Percentiles rank a stretch among this genome's conserved stretches.
phyloP scores from a whole-genome alignment of 2,329 filamentous ascomycete species.

The Sporothrix euskadiensis region DNA sequence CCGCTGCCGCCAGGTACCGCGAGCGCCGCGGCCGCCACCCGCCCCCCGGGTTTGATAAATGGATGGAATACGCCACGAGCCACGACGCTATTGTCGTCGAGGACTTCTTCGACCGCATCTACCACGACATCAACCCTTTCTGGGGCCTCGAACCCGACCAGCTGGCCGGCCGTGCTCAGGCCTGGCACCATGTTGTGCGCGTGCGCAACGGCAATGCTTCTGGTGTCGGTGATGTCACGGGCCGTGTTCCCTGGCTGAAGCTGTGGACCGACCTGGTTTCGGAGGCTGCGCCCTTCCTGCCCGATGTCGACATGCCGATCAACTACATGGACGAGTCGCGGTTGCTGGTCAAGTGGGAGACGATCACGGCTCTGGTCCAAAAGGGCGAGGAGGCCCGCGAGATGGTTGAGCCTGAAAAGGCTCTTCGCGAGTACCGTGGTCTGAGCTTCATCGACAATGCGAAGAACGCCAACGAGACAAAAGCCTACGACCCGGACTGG shows the following conservation, averaged over 20 bases:
- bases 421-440: constrained; percentile 48
- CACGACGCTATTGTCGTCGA: constrained; percentile 49
- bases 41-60: constrained; percentile 51
- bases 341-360: constrained; percentile 60
- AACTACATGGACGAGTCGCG: constrained; percentile 65
- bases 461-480: constrained; percentile 29
- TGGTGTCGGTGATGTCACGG: constrained; percentile 44
- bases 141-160: constrained; percentile 52
- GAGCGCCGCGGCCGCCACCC: constrained; percentile 51
- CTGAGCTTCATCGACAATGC: constrained; percentile 42
- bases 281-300: constrained; percentile 55
- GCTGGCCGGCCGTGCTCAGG: constrained; percentile 41
- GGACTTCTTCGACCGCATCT: constrained; percentile 55
- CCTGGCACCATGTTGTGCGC: constrained; percentile 50
- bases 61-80: constrained; percentile 49
- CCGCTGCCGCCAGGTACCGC: constrained; percentile 50
- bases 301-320: constrained; percentile 67
- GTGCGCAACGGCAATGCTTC: constrained; percentile 50
- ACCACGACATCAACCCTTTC: constrained; percentile 55
- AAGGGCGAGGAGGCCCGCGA: constrained; percentile 49
- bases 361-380: constrained; percentile 53
- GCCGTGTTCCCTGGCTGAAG: constrained; percentile 48
- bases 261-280: constrained; percentile 52
- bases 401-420: constrained; percentile 46
- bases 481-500: constrained; percentile 52